These are phyloP conservation scores for Herpomyces periplanetae DNA, from an alignment of 2,329 filamentous ascomycete genomes.

Conservation along the genomic window DNA sequence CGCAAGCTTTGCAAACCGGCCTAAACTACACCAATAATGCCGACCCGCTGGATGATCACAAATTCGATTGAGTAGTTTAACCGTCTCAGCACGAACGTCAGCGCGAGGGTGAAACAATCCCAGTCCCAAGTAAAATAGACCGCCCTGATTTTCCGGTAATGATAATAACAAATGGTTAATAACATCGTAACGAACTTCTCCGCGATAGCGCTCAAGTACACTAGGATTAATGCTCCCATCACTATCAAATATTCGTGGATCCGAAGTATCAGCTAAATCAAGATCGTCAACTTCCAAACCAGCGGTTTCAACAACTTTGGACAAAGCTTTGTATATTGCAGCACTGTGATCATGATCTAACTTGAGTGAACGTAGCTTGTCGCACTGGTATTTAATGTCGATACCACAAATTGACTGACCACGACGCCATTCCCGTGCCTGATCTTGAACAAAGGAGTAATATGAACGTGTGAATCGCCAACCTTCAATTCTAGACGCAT, in stretches of 20 bases:
- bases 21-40: constrained; percentile 63
- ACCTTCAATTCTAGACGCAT: constrained; percentile 68
- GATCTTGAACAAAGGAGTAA: constrained; percentile 47
- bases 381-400: constrained; percentile 66
- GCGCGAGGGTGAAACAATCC: constrained; percentile 63
- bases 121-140: constrained; percentile 58
- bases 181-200: constrained; percentile 22
- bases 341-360: constrained; percentile 33
- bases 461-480: constrained; percentile 89
- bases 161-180: constrained; percentile 27
- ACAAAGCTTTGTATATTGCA: constrained; percentile 47
- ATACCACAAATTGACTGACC: constrained; percentile 28
- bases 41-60: constrained; percentile 55
- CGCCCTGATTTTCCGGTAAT: constrained; percentile 57
- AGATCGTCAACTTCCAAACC: constrained; percentile 5
- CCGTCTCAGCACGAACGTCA: constrained; percentile 34
- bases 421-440: constrained; percentile 7
- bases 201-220: not conserved
- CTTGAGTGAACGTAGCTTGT: constrained; percentile 46
- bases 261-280: constrained; percentile 1
- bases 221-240: too few species aligned
- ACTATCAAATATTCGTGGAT: too few species aligned
- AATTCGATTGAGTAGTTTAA: constrained; percentile 42
- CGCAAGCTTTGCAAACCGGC: constrained; percentile 53
- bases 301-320: constrained; percentile 21